Percentiles rank a stretch among this genome's conserved stretches.
Evolutionary conservation across 2,329 filamentous ascomycete species (phyloP).

Genomic region (Fusarium palustre): DNA sequence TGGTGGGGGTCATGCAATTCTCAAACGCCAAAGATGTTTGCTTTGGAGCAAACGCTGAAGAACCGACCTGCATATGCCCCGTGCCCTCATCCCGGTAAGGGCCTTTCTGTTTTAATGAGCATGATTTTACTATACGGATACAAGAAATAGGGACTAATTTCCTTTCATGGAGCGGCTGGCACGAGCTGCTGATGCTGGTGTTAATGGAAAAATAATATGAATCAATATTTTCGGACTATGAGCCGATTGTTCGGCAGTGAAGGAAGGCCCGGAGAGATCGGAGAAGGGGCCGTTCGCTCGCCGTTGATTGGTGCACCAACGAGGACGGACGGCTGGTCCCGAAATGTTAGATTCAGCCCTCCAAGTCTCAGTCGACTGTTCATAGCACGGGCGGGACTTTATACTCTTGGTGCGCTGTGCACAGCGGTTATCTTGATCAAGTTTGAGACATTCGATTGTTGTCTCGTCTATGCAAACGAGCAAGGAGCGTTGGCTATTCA

Average conservation of each 20-base stretch:
- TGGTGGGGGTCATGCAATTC: not conserved
- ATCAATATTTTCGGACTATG: conserved; percentile 6
- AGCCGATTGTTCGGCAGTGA: conserved; percentile 20
- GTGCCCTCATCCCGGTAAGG: conserved; percentile 24
- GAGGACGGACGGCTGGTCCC: conserved; percentile 10
- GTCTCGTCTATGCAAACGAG: conserved; percentile 1
- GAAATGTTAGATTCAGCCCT: not conserved
- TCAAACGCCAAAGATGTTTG: conserved; percentile 27
- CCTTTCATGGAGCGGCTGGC: conserved; percentile 20
- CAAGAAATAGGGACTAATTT: not conserved
- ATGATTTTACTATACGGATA: not conserved
- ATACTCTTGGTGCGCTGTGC: conserved; percentile 17
- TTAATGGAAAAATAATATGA: not conserved
- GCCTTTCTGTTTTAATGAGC: not conserved
- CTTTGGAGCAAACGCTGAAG: conserved; percentile 22
- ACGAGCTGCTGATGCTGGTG: conserved; percentile 1
- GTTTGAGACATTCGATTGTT: not conserved
- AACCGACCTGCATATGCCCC: conserved; percentile 20
- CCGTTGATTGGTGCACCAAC: conserved; percentile 14
- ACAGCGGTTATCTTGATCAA: conserved; percentile 6
- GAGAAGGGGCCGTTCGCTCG: not conserved
- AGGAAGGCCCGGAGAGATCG: conserved; percentile 1
- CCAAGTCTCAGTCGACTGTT: not conserved
- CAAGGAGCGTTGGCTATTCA: conserved; percentile 34
- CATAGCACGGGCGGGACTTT: not conserved